Evolutionary conservation across 108 stramenopile genomes (phyloP).

Genomic region (Cyclostephanos invisitatus): DNA sequence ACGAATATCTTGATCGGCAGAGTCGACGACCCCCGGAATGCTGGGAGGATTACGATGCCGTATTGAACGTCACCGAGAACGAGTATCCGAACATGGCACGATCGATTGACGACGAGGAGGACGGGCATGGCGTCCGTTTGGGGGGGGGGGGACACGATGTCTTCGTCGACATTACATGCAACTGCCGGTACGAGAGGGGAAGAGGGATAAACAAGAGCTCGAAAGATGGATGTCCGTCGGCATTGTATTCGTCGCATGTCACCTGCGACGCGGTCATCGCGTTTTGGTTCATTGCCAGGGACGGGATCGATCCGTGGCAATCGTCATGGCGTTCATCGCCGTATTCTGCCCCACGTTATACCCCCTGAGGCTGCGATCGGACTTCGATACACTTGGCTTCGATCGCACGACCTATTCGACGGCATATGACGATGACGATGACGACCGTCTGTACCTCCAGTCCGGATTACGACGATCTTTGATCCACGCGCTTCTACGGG

Average conservation of each 20-base stretch:
- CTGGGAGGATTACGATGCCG: constrained; percentile 74
- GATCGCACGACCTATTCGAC: neutral
- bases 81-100: constrained; percentile 58
- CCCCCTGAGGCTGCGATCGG: constrained; percentile 27
- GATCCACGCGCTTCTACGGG: constrained; percentile 21
- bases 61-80: constrained; percentile 73
- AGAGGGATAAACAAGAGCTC: constrained; percentile 62
- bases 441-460: constrained; percentile 17
- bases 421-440: neutral
- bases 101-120: constrained; percentile 13
- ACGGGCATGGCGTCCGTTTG: neutral
- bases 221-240: constrained; percentile 73
- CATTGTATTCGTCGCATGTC: constrained; percentile 57
- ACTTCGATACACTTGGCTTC: constrained; percentile 14
- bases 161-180: constrained; percentile 56
- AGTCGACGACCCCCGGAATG: constrained; percentile 70
- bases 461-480: constrained; percentile 39
- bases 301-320: constrained; percentile 76
- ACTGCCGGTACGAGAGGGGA: constrained; percentile 73
- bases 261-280: constrained; percentile 40
- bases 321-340: constrained; percentile 55
- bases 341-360: constrained; percentile 37
- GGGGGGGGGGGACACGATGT: neutral
- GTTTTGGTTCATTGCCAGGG: constrained; percentile 82
- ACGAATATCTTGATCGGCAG: constrained; percentile 66